phyloP scores from a whole-genome alignment of 139 green algal species.

The Chlamydomonas eustigma region DNA sequence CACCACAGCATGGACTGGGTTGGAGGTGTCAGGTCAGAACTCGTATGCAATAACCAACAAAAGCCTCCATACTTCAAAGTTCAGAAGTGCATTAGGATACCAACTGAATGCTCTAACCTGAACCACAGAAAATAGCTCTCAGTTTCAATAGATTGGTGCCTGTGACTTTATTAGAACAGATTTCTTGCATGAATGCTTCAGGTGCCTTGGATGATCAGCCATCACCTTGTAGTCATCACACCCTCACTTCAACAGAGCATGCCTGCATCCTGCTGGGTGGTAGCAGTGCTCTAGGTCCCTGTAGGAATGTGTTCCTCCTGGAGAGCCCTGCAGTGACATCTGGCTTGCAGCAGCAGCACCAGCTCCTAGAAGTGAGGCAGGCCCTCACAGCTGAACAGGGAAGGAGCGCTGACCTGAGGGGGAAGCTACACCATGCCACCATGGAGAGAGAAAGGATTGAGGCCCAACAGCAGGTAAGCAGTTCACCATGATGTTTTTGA shows the following conservation, averaged over 20 bases:
- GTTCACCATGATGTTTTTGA: too few species aligned
- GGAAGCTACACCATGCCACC: not conserved
- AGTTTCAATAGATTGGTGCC: too few species aligned
- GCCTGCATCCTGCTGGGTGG: conserved; percentile 40
- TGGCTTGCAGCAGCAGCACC: conserved; percentile 29
- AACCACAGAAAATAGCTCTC: too few species aligned
- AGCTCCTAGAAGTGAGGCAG: conserved; percentile 5
- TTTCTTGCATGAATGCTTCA: too few species aligned
- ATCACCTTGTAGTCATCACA: conserved; percentile 32
- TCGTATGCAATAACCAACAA: too few species aligned
- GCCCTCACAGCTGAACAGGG: conserved; percentile 9
- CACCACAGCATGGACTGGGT: conserved; percentile 23
- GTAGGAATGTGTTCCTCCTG: conserved; percentile 32
- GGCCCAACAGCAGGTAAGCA: conserved; percentile 25
- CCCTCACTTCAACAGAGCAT: conserved; percentile 27
- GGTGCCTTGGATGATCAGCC: conserved; percentile 1
- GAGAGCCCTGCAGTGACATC: conserved; percentile 27
- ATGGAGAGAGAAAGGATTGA: conserved; percentile 6
- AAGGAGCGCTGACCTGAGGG: conserved; percentile 6
- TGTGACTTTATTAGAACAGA: too few species aligned
- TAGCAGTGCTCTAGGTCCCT: conserved; percentile 9
- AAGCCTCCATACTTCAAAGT: too few species aligned
- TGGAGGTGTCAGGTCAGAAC: conserved; percentile 27
- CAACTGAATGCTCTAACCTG: too few species aligned
- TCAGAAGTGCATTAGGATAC: too few species aligned